Conservation (phyloP, 2,329 filamentous ascomycete genomes). For the Colletotrichum euphorbiae region DNA sequence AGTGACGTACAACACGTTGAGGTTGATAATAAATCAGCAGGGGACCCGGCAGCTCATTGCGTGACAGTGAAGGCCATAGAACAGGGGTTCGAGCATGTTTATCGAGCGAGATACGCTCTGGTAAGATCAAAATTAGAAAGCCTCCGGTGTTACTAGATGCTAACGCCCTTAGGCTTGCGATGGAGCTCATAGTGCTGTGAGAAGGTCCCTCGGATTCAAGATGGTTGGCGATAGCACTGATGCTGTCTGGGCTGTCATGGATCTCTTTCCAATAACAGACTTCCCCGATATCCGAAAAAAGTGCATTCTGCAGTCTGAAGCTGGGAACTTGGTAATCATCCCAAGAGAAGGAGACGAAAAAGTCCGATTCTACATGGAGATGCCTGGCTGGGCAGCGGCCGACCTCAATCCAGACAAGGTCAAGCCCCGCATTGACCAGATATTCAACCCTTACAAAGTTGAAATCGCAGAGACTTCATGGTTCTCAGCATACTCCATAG, state of each 20-base stretch:
- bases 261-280: conserved; percentile 65
- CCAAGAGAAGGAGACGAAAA: conserved; percentile 70
- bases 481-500: conserved; percentile 82
- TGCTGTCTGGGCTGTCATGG: conserved; percentile 68
- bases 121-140: background rate
- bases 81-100: conserved; percentile 49
- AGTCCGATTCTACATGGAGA: conserved; percentile 76
- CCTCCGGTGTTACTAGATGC: rapidly evolving
- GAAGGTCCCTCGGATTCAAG: conserved; percentile 62
- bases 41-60: conserved; percentile 54
- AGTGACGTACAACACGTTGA: conserved; percentile 60
- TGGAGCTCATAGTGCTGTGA: conserved; percentile 63
- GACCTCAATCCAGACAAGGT: conserved; percentile 64
- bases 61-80: conserved; percentile 53
- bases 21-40: conserved; percentile 57
- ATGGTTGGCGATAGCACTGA: conserved; percentile 72
- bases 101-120: conserved; percentile 30
- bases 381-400: conserved; percentile 60
- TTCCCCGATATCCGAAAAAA: conserved; percentile 73
- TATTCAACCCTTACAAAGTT: conserved; percentile 70
- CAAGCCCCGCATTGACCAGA: conserved; percentile 60
- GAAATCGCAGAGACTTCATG: conserved; percentile 72
- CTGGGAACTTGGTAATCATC: conserved; percentile 74
- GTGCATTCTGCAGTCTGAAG: conserved; percentile 63
- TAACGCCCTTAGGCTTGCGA: conserved; percentile 49